Evolutionary conservation across 345 rosid species (phyloP).

Genomic region (Gossypium herbaceum): DNA sequence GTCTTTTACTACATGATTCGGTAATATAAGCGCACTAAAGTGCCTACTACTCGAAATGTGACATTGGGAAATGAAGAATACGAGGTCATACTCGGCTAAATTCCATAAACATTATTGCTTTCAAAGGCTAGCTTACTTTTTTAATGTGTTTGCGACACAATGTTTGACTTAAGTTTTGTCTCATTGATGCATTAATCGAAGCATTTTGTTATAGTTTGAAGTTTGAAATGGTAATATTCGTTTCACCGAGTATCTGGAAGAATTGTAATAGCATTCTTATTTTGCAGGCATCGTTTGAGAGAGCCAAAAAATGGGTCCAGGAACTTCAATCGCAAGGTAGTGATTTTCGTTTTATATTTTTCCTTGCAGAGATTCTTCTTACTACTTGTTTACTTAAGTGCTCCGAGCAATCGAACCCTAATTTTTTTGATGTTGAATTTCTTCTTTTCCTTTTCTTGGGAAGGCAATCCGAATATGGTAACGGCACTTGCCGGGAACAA

Average conservation of each 20-base stretch:
- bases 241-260: not conserved
- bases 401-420: not conserved
- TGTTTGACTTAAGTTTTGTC: not conserved
- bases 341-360: not conserved
- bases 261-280: not conserved
- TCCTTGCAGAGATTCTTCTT: not conserved
- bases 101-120: not conserved
- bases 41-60: not conserved
- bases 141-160: not conserved
- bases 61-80: not conserved
- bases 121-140: not conserved
- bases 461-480: slow-evolving; percentile 89
- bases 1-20: not conserved
- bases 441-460: not conserved
- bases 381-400: not conserved
- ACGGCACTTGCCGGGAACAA: slow-evolving; percentile 93
- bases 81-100: not conserved
- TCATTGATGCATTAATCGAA: not conserved
- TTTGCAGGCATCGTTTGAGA: slow-evolving; percentile 80
- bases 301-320: slow-evolving; percentile 96
- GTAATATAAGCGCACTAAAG: not conserved
- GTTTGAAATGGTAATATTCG: not conserved
- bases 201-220: not conserved
- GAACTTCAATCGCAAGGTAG: slow-evolving; percentile 95
- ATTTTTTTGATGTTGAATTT: not conserved